phyloP scores from a whole-genome alignment of 1,139 yeast species.

The Protomyces gravidus region DNA sequence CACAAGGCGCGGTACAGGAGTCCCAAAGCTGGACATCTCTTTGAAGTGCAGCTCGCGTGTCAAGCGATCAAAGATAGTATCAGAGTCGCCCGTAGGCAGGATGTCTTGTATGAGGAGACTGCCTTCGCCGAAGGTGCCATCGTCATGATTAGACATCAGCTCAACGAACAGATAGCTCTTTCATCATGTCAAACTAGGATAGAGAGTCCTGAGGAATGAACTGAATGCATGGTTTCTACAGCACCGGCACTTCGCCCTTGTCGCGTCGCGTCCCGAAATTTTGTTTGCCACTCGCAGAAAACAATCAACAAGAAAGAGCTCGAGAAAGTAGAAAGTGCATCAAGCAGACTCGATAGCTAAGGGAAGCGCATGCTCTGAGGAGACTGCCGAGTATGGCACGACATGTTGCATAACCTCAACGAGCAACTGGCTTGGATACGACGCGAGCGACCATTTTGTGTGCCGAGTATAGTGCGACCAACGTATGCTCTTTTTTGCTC shows the following conservation, averaged over 20 bases:
- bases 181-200: background rate
- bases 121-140: background rate
- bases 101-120: background rate
- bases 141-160: background rate
- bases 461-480: background rate
- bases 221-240: background rate
- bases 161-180: background rate
- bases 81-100: background rate
- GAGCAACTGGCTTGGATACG: slow-evolving; percentile 19
- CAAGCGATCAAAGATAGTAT: background rate
- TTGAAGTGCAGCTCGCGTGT: slow-evolving; percentile 30
- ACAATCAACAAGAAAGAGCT: background rate
- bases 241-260: background rate
- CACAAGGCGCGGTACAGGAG: slow-evolving; percentile 34
- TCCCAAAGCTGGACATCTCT: slow-evolving; percentile 33
- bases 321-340: background rate
- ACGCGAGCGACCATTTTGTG: slow-evolving; percentile 2
- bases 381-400: too few relatives aligned
- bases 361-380: background rate
- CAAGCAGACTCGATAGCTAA: background rate
- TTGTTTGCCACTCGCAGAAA: background rate
- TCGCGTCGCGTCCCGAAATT: background rate
- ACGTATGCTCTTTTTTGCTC: background rate
- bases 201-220: too few relatives aligned
- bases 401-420: slow-evolving; percentile 14